phyloP scores from a whole-genome alignment of 1,284 basidiomycete species.

The Rhodofomes roseus region DNA sequence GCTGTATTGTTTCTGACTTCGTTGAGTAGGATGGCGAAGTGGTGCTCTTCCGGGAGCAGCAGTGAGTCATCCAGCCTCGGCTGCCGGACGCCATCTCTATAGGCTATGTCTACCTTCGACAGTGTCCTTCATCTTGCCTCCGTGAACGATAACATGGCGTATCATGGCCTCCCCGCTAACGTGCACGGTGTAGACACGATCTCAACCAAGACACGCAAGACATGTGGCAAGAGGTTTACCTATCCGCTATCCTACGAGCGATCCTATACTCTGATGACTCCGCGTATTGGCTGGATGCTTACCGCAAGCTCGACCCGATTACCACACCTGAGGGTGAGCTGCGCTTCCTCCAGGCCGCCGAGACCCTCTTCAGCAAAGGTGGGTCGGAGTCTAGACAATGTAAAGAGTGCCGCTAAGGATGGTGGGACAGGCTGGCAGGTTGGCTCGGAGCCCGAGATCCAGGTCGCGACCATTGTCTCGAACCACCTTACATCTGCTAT shows the following conservation, averaged over 20 bases:
- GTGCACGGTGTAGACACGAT: constrained; percentile 50
- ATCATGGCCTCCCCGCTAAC: too few relatives aligned
- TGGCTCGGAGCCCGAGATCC: constrained; percentile 97
- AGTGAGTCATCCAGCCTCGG: too few relatives aligned
- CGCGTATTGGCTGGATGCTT: constrained; percentile 88
- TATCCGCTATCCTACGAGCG: constrained; percentile 88
- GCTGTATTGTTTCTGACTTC: too few relatives aligned
- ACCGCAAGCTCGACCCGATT: constrained; percentile 95
- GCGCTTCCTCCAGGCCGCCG: constrained; percentile 88
- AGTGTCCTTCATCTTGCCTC: too few relatives aligned
- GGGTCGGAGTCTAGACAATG: constrained; percentile 9
- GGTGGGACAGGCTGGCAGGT: constrained; percentile 87
- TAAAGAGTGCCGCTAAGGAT: neutral
- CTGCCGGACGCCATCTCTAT: too few relatives aligned
- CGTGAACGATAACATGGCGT: too few relatives aligned
- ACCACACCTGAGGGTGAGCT: constrained; percentile 86
- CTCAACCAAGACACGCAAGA: constrained; percentile 86
- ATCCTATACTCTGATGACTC: constrained; percentile 96
- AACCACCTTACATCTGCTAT: constrained; percentile 95
- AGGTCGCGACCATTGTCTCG: constrained; percentile 96
- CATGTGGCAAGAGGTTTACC: constrained; percentile 96
- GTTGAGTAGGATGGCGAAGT: too few relatives aligned
- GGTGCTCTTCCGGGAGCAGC: too few relatives aligned
- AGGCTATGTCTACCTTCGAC: too few relatives aligned
- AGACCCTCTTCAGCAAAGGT: constrained; percentile 90